Evolutionary conservation across 2,329 filamentous ascomycete genomes (phyloP), one percentile per base, ranked within the genome.

Genomic region (Cucurbitaria berberidis): DNA sequence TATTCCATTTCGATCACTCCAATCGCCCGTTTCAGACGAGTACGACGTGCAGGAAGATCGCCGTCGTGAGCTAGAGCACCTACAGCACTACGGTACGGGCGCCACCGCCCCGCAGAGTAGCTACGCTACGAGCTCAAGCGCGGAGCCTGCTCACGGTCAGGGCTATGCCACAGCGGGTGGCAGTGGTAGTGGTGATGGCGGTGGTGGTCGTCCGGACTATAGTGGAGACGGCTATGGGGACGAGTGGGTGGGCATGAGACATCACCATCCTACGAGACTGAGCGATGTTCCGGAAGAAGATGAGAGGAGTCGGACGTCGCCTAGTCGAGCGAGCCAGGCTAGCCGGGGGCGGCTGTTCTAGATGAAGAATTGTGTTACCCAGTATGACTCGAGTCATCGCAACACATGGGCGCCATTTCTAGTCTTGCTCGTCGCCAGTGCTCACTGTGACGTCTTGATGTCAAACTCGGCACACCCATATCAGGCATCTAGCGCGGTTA

Each of bases 1-100:
- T 29, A 61, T 76, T 3, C 72, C 73, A 16, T 74, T 69, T 36
- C 67, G 69, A 34, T 59, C 64, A 11, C 59, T 73, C 10, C 72
- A 66, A 24, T 66, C 67, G 19, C 68, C 64, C 46, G 66, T 71
- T 32, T 73, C 70, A n/a, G 82, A 85, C 40, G 83, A 86, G 48
- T 84, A 82, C 59, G 82, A 84, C 42, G 80, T 80, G 15, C 74
- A 78, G 42, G 81, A 81, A 30, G 81, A 82, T 55, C 74, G 78
- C 2, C 78, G 76, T 8, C 75, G 77, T 8, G 80, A 82, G 63
- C 72, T 76, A n/a, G 77, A 79, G 57, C 78, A 80, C 47, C 67
- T 78, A 22, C 76, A 77, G 40, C 74, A 74, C 39, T 82, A 82
- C 53, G 78, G 78, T 36, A 68, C 72, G n/a, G n/a, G n/a, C 5